Base-by-base conservation (phyloP, 805 yeast genomes). In the Nematodospora valgi region DNA sequence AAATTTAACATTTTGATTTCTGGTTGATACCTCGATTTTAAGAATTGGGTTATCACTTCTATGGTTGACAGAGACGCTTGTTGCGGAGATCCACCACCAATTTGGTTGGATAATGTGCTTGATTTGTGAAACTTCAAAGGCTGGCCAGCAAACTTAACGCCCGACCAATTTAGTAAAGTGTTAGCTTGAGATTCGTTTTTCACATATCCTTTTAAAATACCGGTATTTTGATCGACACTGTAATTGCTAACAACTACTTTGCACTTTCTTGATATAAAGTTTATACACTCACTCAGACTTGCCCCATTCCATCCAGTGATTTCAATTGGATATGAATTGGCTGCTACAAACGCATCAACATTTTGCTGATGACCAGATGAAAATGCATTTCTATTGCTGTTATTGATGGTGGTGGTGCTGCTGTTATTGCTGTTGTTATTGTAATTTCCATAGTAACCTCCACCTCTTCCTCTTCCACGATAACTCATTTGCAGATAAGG, bases 301-400 rank as follows among this genome's bases (percentile, higher is more conserved):
- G 88, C 94, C 41, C 86, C 85, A 40, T 82, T 80, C 96, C 96
- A 88, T 29, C 88, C 86, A 24, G 70, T 62, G 8, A 87, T 70
- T 44, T 83, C 86, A 8, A 87, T 71, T 3, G 72, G 64, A 4
- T 76, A 65, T 22, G 60, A 42, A 43, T 62, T 66, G 13, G 52
- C 55, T 8, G 54, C 41, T 36, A 50, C 56, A 43, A 51, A 59
- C 31, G 56, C 54, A 34, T 53, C 53, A 30, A 49, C 47, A 32
- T 47, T 54, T 38, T 51, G 56, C 21, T 45, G 52, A 9, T 33
- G 39, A 23, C 40, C 34, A 38, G 41, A 43, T 14, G 44, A 35
- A 37, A 39, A 34, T 39, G 45, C 46, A 22, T 51, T 42, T 14
- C 39, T 32, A 28, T 43, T 46, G 27, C 42, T 41, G 39, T 41